Base-by-base conservation (phyloP, 2,329 filamentous ascomycete species). In the Amesomyces nigricolor region DNA sequence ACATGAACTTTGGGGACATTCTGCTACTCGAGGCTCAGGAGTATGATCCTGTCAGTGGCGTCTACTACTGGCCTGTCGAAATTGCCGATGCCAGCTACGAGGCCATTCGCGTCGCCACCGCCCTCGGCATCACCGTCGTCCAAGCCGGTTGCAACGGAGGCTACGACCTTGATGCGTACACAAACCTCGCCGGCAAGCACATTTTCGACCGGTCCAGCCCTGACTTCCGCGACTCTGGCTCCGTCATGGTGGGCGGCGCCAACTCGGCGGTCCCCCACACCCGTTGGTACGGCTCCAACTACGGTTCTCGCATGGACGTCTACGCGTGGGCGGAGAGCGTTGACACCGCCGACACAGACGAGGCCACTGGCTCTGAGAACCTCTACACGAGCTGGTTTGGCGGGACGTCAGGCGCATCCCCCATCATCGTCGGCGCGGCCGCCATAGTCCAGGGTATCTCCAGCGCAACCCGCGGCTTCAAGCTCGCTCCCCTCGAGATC, bases 221-320 rank as follows among this genome's bases (percentile, higher is more conserved):
- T n/a, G 53, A 61, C 11, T 62, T 48, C 54, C 56, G 60, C 37
- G 60, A 61, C 17, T 61, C 60, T 13, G 58, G 58, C 11, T 55
- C 60, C 5, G 47, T 61, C 26, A 54, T 62, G 45, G 58, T 62
- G 7, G 60, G 58, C 14, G 60, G 46, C 1, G 40, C 51, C 4
- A 57, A n/a, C 17, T 42, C 46, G 0, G 2, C 4, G 7, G 38
- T 53, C 4, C 58, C 60, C 1, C 60, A 56, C 16, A 39, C 39
- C 7, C 51, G 58, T 3, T 37, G 54, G 37, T 47, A 49, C 1
- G 46, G 43, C 6, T 56, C 56, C 32, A 62, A 59, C 50, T 48
- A 57, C 44, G 60, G 60, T 4, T 53, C 43, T 9, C 58, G 60
- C 2, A 54, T 62, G 1, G 60, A 62, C 29, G 54, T 58, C 1